Conservation (phyloP, 2,329 filamentous ascomycete species). For the Phaeosphaeria sp. region DNA sequence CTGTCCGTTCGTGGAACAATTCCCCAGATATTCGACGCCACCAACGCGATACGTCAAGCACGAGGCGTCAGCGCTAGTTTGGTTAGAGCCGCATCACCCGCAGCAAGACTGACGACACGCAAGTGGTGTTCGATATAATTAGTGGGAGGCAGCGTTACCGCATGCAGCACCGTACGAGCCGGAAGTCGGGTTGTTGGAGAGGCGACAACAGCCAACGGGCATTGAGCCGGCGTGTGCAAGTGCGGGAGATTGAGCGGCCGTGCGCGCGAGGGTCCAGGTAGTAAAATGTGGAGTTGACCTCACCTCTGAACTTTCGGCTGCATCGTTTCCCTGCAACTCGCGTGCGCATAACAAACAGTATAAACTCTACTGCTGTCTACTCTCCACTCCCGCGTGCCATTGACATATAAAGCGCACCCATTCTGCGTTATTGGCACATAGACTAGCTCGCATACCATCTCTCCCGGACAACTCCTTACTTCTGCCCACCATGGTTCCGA, state of each 20-base stretch:
- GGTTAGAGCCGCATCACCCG: neutral
- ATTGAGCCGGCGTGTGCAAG: neutral
- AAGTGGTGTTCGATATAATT: neutral
- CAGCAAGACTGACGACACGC: neutral
- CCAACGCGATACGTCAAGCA: neutral
- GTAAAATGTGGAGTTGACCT: neutral
- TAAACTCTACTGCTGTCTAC: neutral
- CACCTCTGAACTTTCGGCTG: constrained; percentile 1
- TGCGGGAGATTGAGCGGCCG: neutral
- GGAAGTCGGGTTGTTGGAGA: neutral
- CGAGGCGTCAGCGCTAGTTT: neutral
- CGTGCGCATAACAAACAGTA: neutral
- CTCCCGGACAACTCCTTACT: constrained; percentile 17
- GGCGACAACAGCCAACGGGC: neutral
- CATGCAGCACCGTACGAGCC: neutral
- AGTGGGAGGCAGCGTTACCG: neutral
- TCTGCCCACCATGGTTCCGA: constrained; percentile 43
- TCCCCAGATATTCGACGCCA: too few species aligned
- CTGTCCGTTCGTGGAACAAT: neutral
- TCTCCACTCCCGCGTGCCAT: neutral
- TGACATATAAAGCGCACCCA: neutral
- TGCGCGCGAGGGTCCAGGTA: constrained; percentile 1
- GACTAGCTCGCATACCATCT: constrained; percentile 10
- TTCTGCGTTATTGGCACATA: constrained; percentile 2
- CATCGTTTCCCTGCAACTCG: neutral